These are phyloP conservation scores for Ottelia alismoides DNA, from an alignment of 106 monocot genomes.

Conservation along the genomic window DNA sequence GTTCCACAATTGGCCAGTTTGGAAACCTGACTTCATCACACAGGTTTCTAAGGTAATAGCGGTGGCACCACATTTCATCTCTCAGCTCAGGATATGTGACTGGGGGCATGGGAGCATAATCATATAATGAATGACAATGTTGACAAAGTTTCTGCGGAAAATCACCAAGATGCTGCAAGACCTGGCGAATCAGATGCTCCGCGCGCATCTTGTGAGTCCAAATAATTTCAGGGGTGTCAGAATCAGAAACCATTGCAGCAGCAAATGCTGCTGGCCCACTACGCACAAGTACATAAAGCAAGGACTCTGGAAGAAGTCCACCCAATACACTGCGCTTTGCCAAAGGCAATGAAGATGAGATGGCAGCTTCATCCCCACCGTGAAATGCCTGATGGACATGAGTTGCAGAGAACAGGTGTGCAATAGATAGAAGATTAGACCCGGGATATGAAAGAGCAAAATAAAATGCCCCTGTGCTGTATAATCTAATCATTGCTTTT, in stretches of 20 bases:
- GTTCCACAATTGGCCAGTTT: constrained; percentile 98
- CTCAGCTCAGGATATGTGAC: constrained; percentile 92
- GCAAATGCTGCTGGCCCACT: constrained; percentile 93
- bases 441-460: constrained; percentile 97
- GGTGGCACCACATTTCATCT: constrained; percentile 99
- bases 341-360: constrained; percentile 90
- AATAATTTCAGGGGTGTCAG: constrained; percentile 98
- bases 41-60: constrained; percentile 90
- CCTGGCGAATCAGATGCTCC: constrained; percentile 92
- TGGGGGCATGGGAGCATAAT: constrained; percentile 99
- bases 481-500: constrained; percentile 88
- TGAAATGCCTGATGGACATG: constrained; percentile 98
- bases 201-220: constrained; percentile 99
- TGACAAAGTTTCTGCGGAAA: constrained; percentile 96
- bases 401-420: constrained; percentile 76
- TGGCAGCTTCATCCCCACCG: constrained; percentile 96
- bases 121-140: constrained; percentile 93
- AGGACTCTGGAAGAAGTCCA: constrained; percentile 92
- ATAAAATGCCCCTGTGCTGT: constrained; percentile 94
- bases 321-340: constrained; percentile 96
- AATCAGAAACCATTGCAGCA: constrained; percentile 98
- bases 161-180: constrained; percentile 98
- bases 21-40: constrained; percentile 98
- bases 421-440: constrained; percentile 91
- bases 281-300: constrained; percentile 92